Base-by-base conservation (phyloP, 2,329 filamentous ascomycete species). In the Talaromyces sp. region DNA sequence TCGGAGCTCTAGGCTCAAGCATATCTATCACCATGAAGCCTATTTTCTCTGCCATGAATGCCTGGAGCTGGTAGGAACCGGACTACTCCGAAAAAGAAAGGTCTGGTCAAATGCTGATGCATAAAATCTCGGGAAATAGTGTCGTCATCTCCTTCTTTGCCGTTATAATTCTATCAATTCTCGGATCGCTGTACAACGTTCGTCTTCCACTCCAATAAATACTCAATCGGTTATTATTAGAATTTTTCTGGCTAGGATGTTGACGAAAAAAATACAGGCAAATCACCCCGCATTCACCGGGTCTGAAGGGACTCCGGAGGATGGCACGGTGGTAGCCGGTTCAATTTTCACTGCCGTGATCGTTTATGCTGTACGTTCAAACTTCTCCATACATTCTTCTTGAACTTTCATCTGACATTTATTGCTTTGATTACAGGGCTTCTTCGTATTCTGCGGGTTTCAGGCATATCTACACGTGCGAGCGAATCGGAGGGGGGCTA, bases 401-500 rank as follows among this genome's bases (percentile, higher is more conserved):
- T 61, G 62, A 13, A 19, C 52, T 56, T 56, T 6, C 3, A 19
- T 52, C 65, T 47, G 43, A 62, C 15, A 3, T 39, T 2, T 35
- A 11, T 22, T 49, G n/a, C 25, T 31, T 52, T 2, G 25, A 58
- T 59, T 39, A 22, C 69, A 96, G 93, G 88, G 85, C 19, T 98
- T 98, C 84, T 86, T 97, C 64, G 84, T 96, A 60, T 97, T 96
- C 81, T 98, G 94, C 80, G 91, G 90, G 65, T 87, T 93, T 70
- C 94, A 98, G 78, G 94, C 93, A 68, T 87, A 90, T 74, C 85
- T 97, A 67, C 93, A 98, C 79, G 81, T 92, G 72, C 89, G 92
- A 78, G 90, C 93, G 78, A 92, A 87, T 79, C 86, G 91, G 78
- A 85, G 90, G 75, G 93, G 93, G 69, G 90, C 92, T 68, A 97